These are phyloP conservation scores for Pythium aristosporum DNA, from an alignment of 352 stramenopile genomes.

Conservation along the genomic window DNA sequence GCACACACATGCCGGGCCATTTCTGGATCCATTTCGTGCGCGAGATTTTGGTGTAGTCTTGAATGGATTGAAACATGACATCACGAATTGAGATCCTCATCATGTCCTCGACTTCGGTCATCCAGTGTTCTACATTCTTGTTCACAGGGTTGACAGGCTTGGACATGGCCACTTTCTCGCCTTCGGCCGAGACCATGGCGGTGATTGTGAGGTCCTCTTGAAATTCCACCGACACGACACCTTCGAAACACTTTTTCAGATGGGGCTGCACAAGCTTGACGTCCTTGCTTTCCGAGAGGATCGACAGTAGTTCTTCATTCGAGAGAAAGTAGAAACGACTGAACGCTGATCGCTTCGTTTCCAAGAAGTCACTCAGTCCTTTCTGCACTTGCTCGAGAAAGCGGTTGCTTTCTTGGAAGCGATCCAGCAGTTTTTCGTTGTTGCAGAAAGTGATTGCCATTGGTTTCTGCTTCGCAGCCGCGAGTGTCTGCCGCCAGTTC, in stretches of 20 bases:
- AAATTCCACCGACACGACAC: conserved; percentile 90
- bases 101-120: conserved; percentile 93
- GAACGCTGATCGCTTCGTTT: conserved; percentile 91
- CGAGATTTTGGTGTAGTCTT: conserved; percentile 85
- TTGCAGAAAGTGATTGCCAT: conserved; percentile 92
- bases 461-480: conserved; percentile 83
- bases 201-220: conserved; percentile 89
- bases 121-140: conserved; percentile 94
- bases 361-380: conserved; percentile 89
- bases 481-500: conserved; percentile 93
- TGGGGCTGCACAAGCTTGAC: conserved; percentile 92
- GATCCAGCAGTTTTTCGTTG: conserved; percentile 88
- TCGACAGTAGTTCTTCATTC: conserved; percentile 93
- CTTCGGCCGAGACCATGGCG: conserved; percentile 91
- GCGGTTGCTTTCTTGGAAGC: conserved; percentile 92
- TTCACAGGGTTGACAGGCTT: conserved; percentile 86
- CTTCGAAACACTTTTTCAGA: conserved; percentile 95
- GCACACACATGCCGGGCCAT: conserved; percentile 88
- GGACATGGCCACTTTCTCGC: conserved; percentile 83
- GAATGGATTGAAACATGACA: conserved; percentile 83
- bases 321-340: conserved; percentile 93
- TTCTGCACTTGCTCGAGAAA: conserved; percentile 94
- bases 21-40: conserved; percentile 92
- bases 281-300: conserved; percentile 93
- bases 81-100: conserved; percentile 90